Base-by-base conservation (phyloP, 1,284 basidiomycete species). In the Pseudozyma hubeiensis region DNA sequence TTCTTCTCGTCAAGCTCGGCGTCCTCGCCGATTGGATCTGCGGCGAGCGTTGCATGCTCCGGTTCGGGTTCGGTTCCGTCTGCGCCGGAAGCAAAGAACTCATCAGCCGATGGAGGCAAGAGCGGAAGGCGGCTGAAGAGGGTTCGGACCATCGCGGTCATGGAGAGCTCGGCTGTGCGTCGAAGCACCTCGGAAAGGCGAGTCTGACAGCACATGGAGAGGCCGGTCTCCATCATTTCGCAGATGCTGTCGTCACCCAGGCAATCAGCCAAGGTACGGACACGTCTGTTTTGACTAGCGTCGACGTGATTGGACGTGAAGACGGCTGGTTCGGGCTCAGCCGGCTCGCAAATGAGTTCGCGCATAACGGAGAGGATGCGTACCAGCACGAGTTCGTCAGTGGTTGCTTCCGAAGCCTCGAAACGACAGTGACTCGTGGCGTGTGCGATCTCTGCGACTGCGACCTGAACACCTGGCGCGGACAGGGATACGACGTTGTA, bases 201-300 rank as follows among this genome's bases (percentile, higher is more conserved):
- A 88, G 96, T 97, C 84, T 98, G 93, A 85, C 96, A 98, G 76
- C 94, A 94, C 79, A 97, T 98, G 37, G 94, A 97, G 71, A 99
- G 86, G 1, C 97, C 95, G 6, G 96, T 97, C 86, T 99, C 97
- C 81, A 99, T 87, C 90, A 99, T 94, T 86, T 98, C 96, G 84
- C 97, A 99, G 19, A 99, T 91, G 84, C 94, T 93, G 64, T 97
- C 90, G 81, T 99, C 96, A 40, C 93, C 70, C 9, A 84, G 77
- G 49, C 64, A 59, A 47, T 83, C 78, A 9, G 80, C 81, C 11
- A 83, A 66, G 3, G 64, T 60, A 33, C 31, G 44, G 5, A 54
- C 16, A 8, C 39, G 61, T 30, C 61, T 57, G 7, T 7, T 24
- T 9, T 33, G 53, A 2, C n/a, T 49, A 14, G 44, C 19, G 11